Conservation (phyloP, 306 rosid genomes). For the Senna tora region DNA sequence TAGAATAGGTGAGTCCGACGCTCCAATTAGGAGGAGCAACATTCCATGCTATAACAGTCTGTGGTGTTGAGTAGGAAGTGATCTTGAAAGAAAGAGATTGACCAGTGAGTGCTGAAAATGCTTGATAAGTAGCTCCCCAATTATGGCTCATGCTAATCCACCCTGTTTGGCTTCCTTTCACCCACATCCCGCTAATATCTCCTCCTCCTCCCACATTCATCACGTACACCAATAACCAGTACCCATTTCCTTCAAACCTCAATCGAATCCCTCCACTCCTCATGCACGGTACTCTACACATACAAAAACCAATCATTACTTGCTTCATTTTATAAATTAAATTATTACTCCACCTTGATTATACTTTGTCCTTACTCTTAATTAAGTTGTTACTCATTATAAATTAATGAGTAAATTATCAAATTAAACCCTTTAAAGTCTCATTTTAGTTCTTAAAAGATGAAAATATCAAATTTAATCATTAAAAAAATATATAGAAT, state of each 20-base stretch:
- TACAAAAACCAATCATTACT: background rate
- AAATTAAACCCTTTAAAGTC: too few relatives aligned
- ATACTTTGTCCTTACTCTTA: too few relatives aligned
- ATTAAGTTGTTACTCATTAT: too few relatives aligned
- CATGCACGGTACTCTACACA: constrained; percentile 63
- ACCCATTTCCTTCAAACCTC: constrained; percentile 81
- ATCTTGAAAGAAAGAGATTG: constrained; percentile 79
- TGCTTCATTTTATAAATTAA: background rate
- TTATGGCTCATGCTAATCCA: constrained; percentile 96
- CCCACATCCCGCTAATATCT: constrained; percentile 68
- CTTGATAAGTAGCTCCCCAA: constrained; percentile 93
- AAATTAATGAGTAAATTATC: too few relatives aligned
- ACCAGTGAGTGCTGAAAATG: constrained; percentile 71
- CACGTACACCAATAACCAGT: constrained; percentile 87
- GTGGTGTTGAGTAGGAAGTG: constrained; percentile 69
- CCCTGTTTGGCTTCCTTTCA: constrained; percentile 79
- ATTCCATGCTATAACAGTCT: constrained; percentile 70
- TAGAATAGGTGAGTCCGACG: constrained; percentile 59
- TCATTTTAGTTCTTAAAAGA: too few relatives aligned
- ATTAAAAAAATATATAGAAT: too few relatives aligned
- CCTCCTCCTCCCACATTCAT: constrained; percentile 95
- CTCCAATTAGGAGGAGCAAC: constrained; percentile 75
- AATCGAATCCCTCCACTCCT: constrained; percentile 72
- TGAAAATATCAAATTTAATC: too few relatives aligned
- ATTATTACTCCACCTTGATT: too few relatives aligned